Evolutionary conservation across 2,329 filamentous ascomycete genomes (phyloP).

Genomic region (Xylaria multiplex): DNA sequence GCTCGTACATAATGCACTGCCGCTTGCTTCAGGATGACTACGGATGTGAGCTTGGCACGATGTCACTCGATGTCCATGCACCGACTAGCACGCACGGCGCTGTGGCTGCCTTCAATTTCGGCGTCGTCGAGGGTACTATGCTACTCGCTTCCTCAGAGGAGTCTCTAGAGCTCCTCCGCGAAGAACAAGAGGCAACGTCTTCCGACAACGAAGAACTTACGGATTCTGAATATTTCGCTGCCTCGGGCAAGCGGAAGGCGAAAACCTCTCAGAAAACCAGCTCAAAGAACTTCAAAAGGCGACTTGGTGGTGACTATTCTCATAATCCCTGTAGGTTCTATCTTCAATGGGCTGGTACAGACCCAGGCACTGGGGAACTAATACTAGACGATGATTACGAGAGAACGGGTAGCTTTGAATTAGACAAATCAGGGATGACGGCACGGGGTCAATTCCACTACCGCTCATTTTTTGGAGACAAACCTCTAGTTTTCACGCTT

Average conservation of each 20-base stretch:
- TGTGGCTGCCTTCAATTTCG: constrained; percentile 25
- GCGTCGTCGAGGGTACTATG: constrained; percentile 28
- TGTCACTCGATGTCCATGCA: constrained; percentile 27
- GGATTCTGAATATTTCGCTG: background rate
- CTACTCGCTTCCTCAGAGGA: constrained; percentile 26
- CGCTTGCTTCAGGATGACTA: constrained; percentile 23
- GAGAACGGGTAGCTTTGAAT: constrained; percentile 26
- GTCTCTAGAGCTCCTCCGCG: constrained; percentile 22
- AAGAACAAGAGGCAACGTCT: constrained; percentile 17
- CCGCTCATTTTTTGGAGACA: background rate
- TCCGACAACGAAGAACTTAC: constrained; percentile 12
- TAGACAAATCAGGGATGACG: constrained; percentile 28
- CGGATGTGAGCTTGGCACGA: constrained; percentile 4
- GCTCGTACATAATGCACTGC: constrained; percentile 31
- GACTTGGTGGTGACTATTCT: constrained; percentile 12
- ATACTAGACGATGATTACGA: constrained; percentile 25
- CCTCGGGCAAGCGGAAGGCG: constrained; percentile 23
- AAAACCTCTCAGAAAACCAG: background rate
- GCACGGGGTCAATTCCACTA: constrained; percentile 22
- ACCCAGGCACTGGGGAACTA: constrained; percentile 4
- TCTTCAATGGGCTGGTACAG: constrained; percentile 28
- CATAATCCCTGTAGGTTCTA: constrained; percentile 19
- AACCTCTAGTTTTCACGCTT: constrained; percentile 26
- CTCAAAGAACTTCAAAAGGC: constrained; percentile 18
- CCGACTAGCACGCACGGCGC: constrained; percentile 29